These are phyloP conservation scores for Fusarium avenaceum DNA, from an alignment of 2,329 filamentous ascomycete species.

Conservation along the genomic window DNA sequence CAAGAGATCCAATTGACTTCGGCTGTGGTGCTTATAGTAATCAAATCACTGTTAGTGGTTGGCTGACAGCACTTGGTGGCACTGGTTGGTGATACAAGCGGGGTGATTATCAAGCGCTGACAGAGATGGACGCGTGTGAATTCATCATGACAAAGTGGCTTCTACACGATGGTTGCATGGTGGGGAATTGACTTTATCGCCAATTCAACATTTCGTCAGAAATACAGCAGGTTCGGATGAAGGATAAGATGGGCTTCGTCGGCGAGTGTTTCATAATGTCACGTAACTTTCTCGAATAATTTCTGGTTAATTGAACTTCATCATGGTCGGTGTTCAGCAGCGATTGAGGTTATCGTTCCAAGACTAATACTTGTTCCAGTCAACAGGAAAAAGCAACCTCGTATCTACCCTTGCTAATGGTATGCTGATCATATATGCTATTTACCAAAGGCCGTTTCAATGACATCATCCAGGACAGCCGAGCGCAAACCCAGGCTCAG, in stretches of 20 bases:
- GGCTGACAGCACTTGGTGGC: not conserved
- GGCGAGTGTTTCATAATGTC: not conserved
- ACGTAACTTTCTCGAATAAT: not conserved
- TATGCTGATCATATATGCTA: not conserved
- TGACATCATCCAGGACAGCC: constrained; percentile 35
- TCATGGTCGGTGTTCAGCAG: too few relatives aligned
- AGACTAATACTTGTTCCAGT: not conserved
- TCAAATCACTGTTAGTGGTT: constrained; percentile 1
- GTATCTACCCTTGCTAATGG: constrained; percentile 36
- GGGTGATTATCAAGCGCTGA: constrained; percentile 4
- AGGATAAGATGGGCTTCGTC: too few relatives aligned
- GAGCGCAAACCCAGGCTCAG: constrained; percentile 41
- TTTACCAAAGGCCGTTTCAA: not conserved
- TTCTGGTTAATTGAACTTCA: too few relatives aligned
- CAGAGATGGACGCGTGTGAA: constrained; percentile 1
- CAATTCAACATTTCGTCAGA: not conserved
- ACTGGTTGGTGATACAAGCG: not conserved
- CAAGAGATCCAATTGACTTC: too few relatives aligned
- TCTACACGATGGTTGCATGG: not conserved
- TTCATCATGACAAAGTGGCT: constrained; percentile 32
- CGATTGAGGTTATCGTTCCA: fast-evolving
- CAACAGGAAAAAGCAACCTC: constrained; percentile 2
- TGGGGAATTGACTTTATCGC: not conserved
- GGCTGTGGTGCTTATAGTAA: not conserved
- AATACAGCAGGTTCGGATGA: too few relatives aligned